A percentile compares a stretch with the other conserved stretches of the same genome.
Conservation (phyloP, 116 monocot genomes). For the Phalaenopsis hybrid region DNA sequence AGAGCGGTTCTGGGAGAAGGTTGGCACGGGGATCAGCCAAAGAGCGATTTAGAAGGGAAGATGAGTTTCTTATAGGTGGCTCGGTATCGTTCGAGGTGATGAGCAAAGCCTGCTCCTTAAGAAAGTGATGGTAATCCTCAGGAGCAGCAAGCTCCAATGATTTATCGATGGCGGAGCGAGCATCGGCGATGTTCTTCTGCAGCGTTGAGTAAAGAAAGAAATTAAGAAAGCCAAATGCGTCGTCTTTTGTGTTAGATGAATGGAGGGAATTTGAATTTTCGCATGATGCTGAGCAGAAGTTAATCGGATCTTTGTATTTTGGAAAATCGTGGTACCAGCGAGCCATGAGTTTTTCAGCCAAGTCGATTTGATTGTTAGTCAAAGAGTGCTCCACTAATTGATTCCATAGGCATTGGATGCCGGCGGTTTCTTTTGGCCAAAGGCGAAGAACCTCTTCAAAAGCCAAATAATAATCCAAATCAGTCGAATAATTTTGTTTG, state of each 20-base stretch:
- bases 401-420: conserved; percentile 82
- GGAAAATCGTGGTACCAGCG: conserved; percentile 46
- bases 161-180: conserved; percentile 42
- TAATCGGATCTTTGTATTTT: conserved; percentile 1
- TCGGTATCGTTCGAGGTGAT: conserved; percentile 8
- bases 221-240: conserved; percentile 54
- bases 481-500: conserved; percentile 11
- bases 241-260: conserved; percentile 21
- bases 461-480: conserved; percentile 17
- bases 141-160: conserved; percentile 45
- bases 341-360: conserved; percentile 38
- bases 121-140: conserved; percentile 46
- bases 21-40: conserved; percentile 34
- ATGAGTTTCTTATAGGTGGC: neutral
- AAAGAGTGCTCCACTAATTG: conserved; percentile 56
- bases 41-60: conserved; percentile 35
- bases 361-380: conserved; percentile 19
- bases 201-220: conserved; percentile 42
- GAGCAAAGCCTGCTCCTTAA: conserved; percentile 60
- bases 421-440: conserved; percentile 55
- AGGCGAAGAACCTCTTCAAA: conserved; percentile 49
- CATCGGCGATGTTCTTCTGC: conserved; percentile 35
- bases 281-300: conserved; percentile 5
- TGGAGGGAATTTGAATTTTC: neutral
- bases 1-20: conserved; percentile 27